Evolutionary conservation across 2,329 filamentous ascomycete genomes (phyloP), one percentile per base, ranked within the genome.

Genomic region (Dissoconium aciculare): DNA sequence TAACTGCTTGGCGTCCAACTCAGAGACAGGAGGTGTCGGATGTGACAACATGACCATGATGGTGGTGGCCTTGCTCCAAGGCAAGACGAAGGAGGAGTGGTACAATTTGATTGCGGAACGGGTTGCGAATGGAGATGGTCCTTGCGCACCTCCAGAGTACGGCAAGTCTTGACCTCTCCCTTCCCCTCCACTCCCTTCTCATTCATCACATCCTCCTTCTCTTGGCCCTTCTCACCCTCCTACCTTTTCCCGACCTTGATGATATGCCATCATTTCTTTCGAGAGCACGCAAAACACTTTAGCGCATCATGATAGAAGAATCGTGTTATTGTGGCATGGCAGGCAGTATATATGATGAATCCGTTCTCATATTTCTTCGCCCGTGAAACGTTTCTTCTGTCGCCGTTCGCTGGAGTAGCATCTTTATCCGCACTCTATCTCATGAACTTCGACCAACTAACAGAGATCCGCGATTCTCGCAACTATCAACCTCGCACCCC

Each of bases 21-120:
- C 85, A 44, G 89, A 98, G 62, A 94, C 87, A 17, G 89, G 89
- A 33, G 89, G 89, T 41, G 87, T 98, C 39, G 89, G 89, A 39
- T 98, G 89, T 58, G 89, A 98, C 65, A 98, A 98, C 67, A 98
- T 98, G 89, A 98, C 89, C 45, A 95, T 98, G 79, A 66, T 78
- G 47, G 70, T 98, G 43, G 64, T 98, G 51, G 89, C 78, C 44
- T 74, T 98, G 54, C 70, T 98, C 45, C 74, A 81, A 51, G 89
- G 87, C 56, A 84, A 81, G 67, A 80, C 75, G 47, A 91, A 92
- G 70, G 85, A 94, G 53, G 79, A 94, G 63, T 98, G 89, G 89
- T 98, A 98, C 58, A 82, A 94, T 52, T 78, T 85, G 64, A 79
- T 98, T 57, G 83, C 78, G 50, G 83, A 79, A 64, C 74, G 89